Base-by-base conservation (phyloP, 1,139 yeast genomes). In the Blastobotrys arbuscula region DNA sequence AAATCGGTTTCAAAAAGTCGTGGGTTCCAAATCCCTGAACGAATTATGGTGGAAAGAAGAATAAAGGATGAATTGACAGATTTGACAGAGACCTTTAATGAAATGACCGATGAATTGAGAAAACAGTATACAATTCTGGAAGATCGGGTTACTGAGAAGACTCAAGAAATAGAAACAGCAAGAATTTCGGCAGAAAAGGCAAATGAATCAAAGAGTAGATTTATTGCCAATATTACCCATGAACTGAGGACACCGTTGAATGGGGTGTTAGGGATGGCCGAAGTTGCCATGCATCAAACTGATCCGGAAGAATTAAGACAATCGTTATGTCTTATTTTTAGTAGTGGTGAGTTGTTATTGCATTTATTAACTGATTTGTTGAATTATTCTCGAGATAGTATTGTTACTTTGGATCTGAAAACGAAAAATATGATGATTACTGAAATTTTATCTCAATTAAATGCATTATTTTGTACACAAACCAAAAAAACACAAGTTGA, bases 191-290 rank as follows among this genome's bases (percentile, higher is more conserved):
- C 72, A 0, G 71, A 69, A 45, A 79, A 85, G 26, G 97, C 97
- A 1, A 88, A 86, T 66, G 96, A 88, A 61, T 95, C 96, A 8
- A 89, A 89, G 60, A 87, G 96, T 0, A 88, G 88, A 5, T 89
- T 89, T 64, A 88, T 89, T 61, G 97, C 97, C 4, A 89, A 89
- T 63, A 89, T 89, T 33, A 87, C 96, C 0, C 97, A 89, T 63
- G 97, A 89, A 67, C 74, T 89, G 61, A 75, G 96, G 59, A 89
- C 97, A 0, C 97, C 97, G 1, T 70, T 89, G 55, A 89, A 89
- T 67, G 97, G 97, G 65, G 89, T 89, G 36, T 70, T 89, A 49
- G 97, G 97, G 52, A 87, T 89, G 95, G 85, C 96, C 0, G 83
- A 95, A 2, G 85, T 89, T 51, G 92, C 96, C 6, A 83, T 87